phyloP scores from a whole-genome alignment of 805 yeast genomes.

The Hanseniaspora mollemarum region DNA sequence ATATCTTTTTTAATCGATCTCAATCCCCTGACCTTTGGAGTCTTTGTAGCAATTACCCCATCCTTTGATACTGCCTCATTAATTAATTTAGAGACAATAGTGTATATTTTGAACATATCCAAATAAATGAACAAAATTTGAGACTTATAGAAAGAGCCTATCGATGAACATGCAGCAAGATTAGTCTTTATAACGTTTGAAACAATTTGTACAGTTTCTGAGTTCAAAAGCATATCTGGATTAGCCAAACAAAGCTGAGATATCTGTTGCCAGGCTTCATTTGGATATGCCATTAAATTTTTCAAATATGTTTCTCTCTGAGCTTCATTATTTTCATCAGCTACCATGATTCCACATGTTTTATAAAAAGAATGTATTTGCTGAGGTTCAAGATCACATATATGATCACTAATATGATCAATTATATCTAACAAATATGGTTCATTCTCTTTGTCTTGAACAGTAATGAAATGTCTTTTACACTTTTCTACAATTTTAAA shows the following conservation, averaged over 20 bases:
- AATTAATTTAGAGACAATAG: conserved; percentile 78
- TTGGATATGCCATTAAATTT: conserved; percentile 83
- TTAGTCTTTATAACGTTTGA: conserved; percentile 92
- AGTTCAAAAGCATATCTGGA: conserved; percentile 61
- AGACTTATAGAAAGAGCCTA: conserved; percentile 82
- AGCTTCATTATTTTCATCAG: conserved; percentile 66
- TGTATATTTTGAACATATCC: conserved; percentile 80
- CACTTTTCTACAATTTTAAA: conserved; percentile 92
- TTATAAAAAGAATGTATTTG: conserved; percentile 96
- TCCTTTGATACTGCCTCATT: conserved; percentile 66
- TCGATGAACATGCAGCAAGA: conserved; percentile 85
- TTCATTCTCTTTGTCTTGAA: conserved; percentile 71
- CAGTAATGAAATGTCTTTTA: conserved; percentile 85
- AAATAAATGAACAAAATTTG: conserved; percentile 79
- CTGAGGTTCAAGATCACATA: conserved; percentile 89
- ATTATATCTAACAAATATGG: conserved; percentile 90
- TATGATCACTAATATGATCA: conserved; percentile 66
- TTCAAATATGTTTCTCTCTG: conserved; percentile 59
- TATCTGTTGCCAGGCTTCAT: conserved; percentile 87
- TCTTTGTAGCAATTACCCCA: conserved; percentile 83
- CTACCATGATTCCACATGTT: conserved; percentile 88
- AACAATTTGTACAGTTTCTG: conserved; percentile 81
- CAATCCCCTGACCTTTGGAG: conserved; percentile 88
- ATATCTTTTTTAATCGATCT: conserved; percentile 94
- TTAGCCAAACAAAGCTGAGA: conserved; percentile 75